phyloP scores from a whole-genome alignment of 2,329 filamentous ascomycete genomes.

The Fusarium agapanthi region DNA sequence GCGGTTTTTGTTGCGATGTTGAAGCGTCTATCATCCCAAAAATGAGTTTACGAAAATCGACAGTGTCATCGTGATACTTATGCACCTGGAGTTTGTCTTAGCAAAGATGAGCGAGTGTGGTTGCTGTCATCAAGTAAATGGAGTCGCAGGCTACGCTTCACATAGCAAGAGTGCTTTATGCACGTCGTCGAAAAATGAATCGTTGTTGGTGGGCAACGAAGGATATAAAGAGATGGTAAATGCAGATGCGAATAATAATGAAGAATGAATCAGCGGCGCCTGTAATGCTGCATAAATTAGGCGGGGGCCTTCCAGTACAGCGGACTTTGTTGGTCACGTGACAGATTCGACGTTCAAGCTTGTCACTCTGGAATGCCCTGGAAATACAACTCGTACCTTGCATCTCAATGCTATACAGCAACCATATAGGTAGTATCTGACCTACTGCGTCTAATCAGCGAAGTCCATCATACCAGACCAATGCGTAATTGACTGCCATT shows the following conservation, averaged over 20 bases:
- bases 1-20: slow-evolving; percentile 29
- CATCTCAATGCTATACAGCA: not conserved
- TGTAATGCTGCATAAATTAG: slow-evolving; percentile 25
- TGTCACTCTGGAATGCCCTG: not conserved
- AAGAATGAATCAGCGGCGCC: slow-evolving; percentile 29
- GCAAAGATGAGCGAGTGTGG: slow-evolving; percentile 24
- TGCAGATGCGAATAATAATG: not conserved
- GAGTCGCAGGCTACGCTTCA: slow-evolving; percentile 27
- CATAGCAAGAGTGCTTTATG: slow-evolving; percentile 31
- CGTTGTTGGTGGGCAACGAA: slow-evolving; percentile 1
- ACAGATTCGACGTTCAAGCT: not conserved
- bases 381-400: not conserved
- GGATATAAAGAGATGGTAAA: not conserved
- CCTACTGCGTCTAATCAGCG: no score
- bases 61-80: slow-evolving; percentile 49
- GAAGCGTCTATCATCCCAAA: slow-evolving; percentile 47
- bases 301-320: not conserved
- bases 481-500: no score
- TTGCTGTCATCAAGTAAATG: slow-evolving; percentile 15
- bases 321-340: slow-evolving; percentile 13
- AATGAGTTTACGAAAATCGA: slow-evolving; percentile 50
- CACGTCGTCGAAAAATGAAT: slow-evolving; percentile 10
- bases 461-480: no score
- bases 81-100: slow-evolving; percentile 51
- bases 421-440: not conserved